A percentile compares a stretch with the other conserved stretches of the same genome.
phyloP scores from a whole-genome alignment of 495 filamentous ascomycete species.

The Penicillium coffeae region DNA sequence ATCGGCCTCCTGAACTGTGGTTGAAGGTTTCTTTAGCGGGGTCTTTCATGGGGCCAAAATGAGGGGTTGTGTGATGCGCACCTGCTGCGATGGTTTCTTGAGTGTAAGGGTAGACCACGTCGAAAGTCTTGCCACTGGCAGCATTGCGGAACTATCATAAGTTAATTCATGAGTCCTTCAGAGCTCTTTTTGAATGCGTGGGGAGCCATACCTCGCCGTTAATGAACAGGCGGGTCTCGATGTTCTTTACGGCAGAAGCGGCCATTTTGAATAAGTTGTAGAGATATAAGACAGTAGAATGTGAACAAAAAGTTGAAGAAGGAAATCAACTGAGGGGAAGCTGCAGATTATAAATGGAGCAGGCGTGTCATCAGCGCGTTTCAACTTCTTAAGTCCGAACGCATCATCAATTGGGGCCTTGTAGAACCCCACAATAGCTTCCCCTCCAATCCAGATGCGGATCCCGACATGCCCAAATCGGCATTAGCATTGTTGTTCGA shows the following conservation, averaged over 20 bases:
- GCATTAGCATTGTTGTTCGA: too few species aligned
- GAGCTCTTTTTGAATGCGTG: too few species aligned
- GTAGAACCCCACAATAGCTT: neutral
- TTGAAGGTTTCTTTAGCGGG: neutral
- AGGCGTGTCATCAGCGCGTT: neutral
- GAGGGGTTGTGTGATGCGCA: neutral
- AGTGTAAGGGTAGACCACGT: conserved; percentile 41
- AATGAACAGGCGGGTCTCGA: conserved; percentile 45
- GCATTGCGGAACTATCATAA: conserved; percentile 39
- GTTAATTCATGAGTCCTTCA: too few species aligned
- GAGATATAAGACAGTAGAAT: too few species aligned
- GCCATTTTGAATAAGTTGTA: neutral
- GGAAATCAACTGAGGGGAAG: neutral
- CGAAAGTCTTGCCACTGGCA: conserved; percentile 42
- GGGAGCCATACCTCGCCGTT: conserved; percentile 46
- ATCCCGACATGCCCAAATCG: too few species aligned
- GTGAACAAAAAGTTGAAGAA: neutral
- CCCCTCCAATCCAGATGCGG: neutral
- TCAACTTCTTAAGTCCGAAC: too few species aligned
- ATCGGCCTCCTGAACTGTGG: conserved; percentile 43
- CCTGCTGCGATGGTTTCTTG: conserved; percentile 41
- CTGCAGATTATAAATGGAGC: neutral
- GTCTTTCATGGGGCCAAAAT: neutral
- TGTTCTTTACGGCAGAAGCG: conserved; percentile 7
- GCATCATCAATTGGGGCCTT: neutral